Evolutionary conservation across 2,329 filamentous ascomycete species (phyloP), one percentile per base, ranked within the genome.

Genomic region (Diaporthe citriasiana): DNA sequence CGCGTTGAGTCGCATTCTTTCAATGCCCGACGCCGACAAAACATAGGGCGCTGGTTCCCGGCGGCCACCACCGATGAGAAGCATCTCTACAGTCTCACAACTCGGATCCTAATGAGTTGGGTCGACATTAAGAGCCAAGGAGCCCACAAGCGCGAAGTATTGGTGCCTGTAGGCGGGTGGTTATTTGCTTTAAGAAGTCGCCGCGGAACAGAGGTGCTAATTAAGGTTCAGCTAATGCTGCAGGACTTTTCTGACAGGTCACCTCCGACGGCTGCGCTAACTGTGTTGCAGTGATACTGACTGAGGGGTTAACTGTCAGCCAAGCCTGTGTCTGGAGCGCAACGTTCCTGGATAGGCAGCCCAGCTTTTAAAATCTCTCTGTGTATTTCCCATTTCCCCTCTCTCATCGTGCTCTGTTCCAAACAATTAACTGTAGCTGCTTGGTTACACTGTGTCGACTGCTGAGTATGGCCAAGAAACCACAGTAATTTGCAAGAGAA

Each of bases 231-330:
- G 30, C 19, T 66, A 25, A 3, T 66, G 30, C 4, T n/a, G 13
- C 22, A 33, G 27, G 27, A 15, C 30, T 50, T 27, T 51, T 66
- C 45, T 66, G 63, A 51, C 45, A 51, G 63, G 45, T 51, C 45
- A 66, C 19, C 12, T 51, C 63, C 27, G 45, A 19, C n/a, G 19
- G 30, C 63, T n/a, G 35, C 47, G n/a, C 63, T 53, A 68, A 13
- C 63, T 53, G 15, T 3, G 1, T 51, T 40, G n/a, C n/a, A n/a
- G n/a, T n/a, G 13, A 27, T 19, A 38, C n/a, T 51, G 42, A 38
- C 9, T 53, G 59, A 65, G 59, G 59, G 59, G 59, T 47, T n/a
- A 22, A 27, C 47, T 35, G 9, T 47, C 59, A 65, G 30, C 42
- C 40, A 65, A 19, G 59, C 12, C 12, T 19, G 40, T 35, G 33